Conservation (phyloP, 768 basidiomycete genomes). For the Leccinum truebloodii region DNA sequence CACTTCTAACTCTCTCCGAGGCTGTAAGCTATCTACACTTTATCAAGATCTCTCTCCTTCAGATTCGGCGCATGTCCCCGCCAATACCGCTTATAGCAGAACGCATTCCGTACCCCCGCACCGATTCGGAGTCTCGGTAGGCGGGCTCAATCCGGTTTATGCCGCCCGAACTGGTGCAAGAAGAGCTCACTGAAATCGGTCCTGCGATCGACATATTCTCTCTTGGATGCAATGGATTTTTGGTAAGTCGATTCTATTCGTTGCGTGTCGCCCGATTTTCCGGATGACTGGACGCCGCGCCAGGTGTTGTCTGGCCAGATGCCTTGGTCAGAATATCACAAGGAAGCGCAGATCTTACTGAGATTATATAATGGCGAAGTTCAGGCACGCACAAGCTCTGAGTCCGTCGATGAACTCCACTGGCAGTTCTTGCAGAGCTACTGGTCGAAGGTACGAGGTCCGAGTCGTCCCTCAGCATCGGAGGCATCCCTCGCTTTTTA, state of each 20-base stretch:
- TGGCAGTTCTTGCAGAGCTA: constrained; percentile 16
- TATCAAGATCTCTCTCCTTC: too few relatives aligned
- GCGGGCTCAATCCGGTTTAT: constrained; percentile 16
- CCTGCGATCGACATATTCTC: constrained; percentile 13
- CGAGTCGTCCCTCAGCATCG: constrained; percentile 15
- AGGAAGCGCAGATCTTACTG: constrained; percentile 5
- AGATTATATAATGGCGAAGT: constrained; percentile 1
- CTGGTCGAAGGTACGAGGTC: constrained; percentile 6
- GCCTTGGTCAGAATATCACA: constrained; percentile 16
- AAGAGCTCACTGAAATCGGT: neutral
- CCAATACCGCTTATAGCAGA: constrained; percentile 14
- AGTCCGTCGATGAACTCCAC: constrained; percentile 35
- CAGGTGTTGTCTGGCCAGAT: constrained; percentile 16
- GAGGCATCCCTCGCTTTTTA: constrained; percentile 13
- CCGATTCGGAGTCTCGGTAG: constrained; percentile 12
- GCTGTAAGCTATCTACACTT: too few relatives aligned
- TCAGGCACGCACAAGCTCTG: constrained; percentile 9
- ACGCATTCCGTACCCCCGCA: constrained; percentile 12
- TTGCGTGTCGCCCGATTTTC: neutral
- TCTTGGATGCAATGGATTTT: constrained; percentile 14
- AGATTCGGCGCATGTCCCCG: too few relatives aligned
- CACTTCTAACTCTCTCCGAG: too few relatives aligned
- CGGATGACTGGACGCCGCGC: neutral
- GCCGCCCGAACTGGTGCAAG: constrained; percentile 14
- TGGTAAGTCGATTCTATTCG: neutral